Evolutionary conservation across 768 basidiomycete species (phyloP), one percentile per base, ranked within the genome.

Genomic region (Butyriboletus loyo): DNA sequence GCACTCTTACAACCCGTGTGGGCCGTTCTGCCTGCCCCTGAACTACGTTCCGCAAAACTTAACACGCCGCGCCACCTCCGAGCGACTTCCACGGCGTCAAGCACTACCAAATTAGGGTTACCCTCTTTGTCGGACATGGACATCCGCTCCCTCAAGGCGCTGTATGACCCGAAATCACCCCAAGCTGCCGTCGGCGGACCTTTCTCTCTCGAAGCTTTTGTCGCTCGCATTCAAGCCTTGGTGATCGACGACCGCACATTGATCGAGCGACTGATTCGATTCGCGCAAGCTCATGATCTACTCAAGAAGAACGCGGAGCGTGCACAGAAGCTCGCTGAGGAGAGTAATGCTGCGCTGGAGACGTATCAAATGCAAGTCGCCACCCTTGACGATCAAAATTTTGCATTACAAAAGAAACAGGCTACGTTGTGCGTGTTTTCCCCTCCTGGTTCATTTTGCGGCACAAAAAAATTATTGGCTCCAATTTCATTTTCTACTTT

Each of bases 281-380:
- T 92, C 60, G 93, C 90, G 2, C 86, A 91, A 68, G 90, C 92
- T 45, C 88, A 95, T 53, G 93, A 96, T 58, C 64, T 95, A 57
- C 78, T 96, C 55, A 96, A 93, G 79, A 89, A 86, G 73, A 94
- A 93, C 64, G 92, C 92, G 19, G 92, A 92, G 63, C 78, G 92
- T 44, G 93, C 92, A 21, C 89, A 94, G 76, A 92, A 92, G 70
- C 78, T 96, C 27, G 89, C 91, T 4, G 85, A 87, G 67, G 93
- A 94, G 46, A 89, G 87, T 36, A 85, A 82, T 53, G 68, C 65
- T 19, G 90, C 87, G 24, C 71, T 97, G 37, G 91, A 92, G 74
- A 92, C 87, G 17, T 96, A 97, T 64, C 90, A 96, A 74, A 87
- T 85, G 71, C 92, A 96, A 64, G 86, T 95, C 4, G 78, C 80